Percentiles rank a stretch among this genome's conserved stretches.
These are phyloP conservation scores for Calonectria fujianensis DNA, from an alignment of 2,329 filamentous ascomycete species.

Conservation along the genomic window DNA sequence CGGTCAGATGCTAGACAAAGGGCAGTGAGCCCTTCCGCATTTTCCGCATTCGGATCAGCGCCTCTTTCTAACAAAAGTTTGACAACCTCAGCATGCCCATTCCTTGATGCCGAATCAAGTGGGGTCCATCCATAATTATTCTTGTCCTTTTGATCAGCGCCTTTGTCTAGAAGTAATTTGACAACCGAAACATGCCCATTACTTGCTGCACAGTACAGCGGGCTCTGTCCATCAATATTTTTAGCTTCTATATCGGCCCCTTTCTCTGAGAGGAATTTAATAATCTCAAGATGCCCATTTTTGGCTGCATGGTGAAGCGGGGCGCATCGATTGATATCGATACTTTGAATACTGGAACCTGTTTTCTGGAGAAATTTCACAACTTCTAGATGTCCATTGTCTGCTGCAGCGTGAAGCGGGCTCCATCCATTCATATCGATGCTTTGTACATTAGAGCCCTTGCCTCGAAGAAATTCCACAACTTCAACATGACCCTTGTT, in stretches of 20 bases:
- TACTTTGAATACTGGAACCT: neutral
- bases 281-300: neutral
- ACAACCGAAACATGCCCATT: neutral
- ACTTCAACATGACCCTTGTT: neutral
- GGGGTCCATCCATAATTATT: neutral
- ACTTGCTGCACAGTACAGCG: neutral
- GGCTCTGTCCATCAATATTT: neutral
- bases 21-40: too few species aligned
- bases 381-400: neutral
- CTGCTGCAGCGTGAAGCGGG: neutral
- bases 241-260: neutral
- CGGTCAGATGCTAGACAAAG: too few species aligned
- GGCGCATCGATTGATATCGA: neutral
- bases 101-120: neutral
- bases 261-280: neutral
- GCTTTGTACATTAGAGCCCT: neutral
- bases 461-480: neutral
- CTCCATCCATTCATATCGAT: neutral
- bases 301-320: neutral
- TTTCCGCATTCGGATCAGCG: too few species aligned
- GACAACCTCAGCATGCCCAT: neutral
- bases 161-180: neutral
- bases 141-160: neutral
- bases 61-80: too few species aligned
- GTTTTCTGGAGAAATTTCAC: neutral